Conservation (phyloP, 306 rosid species). For the Abrus precatorius region DNA sequence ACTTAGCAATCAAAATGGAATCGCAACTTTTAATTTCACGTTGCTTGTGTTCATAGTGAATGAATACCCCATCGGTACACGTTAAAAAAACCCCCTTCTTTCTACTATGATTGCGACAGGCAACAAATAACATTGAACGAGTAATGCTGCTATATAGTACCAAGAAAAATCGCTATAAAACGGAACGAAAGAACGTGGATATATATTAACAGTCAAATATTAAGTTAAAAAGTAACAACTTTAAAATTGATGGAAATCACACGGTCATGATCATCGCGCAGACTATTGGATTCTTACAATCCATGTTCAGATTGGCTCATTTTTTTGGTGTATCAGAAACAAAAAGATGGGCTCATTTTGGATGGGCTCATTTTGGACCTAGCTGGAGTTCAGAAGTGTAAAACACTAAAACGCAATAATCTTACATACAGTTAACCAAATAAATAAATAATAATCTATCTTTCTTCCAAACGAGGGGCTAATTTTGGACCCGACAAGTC, state of each 20-base stretch:
- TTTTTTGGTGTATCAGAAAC: neutral
- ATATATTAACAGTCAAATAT: too few relatives aligned
- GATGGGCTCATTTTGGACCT: neutral
- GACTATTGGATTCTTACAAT: neutral
- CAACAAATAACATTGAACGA: neutral
- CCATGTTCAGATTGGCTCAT: neutral
- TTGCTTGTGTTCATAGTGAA: neutral
- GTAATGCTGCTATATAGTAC: too few relatives aligned
- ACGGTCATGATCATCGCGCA: too few relatives aligned
- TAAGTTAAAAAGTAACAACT: too few relatives aligned
- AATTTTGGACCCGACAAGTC: neutral
- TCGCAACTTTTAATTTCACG: neutral
- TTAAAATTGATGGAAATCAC: too few relatives aligned
- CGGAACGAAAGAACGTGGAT: too few relatives aligned
- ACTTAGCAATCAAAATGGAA: neutral
- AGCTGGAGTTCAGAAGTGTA: neutral
- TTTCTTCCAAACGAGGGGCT: neutral
- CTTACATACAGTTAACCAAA: neutral
- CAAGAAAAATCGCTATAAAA: too few relatives aligned
- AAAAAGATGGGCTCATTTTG: neutral
- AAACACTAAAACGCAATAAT: neutral
- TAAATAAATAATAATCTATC: too few relatives aligned
- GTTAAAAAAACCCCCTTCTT: neutral
- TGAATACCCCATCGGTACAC: neutral
- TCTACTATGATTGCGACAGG: conserved; percentile 17